These are phyloP conservation scores for Eutrema yunnanense DNA, from an alignment of 345 rosid genomes.

Conservation along the genomic window DNA sequence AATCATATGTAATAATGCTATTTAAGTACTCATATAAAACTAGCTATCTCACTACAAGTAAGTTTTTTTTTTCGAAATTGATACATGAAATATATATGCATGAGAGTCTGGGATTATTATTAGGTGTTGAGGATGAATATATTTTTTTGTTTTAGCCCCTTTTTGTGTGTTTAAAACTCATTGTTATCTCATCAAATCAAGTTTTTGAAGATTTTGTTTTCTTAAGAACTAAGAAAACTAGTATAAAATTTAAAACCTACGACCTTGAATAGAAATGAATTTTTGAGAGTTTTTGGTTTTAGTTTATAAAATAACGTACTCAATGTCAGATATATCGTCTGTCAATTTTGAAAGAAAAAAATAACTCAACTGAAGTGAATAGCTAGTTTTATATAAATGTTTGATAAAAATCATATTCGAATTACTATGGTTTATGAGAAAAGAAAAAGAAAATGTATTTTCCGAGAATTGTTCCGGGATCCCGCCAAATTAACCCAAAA, in stretches of 20 bases:
- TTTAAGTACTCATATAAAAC: not conserved
- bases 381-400: not conserved
- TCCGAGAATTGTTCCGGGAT: constrained; percentile 6
- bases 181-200: not conserved
- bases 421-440: not conserved
- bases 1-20: not conserved
- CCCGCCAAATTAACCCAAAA: constrained; percentile 16
- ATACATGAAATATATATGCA: not conserved
- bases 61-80: not conserved
- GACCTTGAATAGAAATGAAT: not conserved
- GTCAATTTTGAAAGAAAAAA: not conserved
- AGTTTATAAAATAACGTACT: not conserved
- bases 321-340: not conserved
- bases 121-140: not conserved
- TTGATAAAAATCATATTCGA: not conserved
- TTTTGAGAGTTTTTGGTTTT: not conserved
- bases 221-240: not conserved
- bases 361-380: not conserved
- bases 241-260: not conserved
- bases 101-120: not conserved
- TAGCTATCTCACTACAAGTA: not conserved
- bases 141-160: not conserved
- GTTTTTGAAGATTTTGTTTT: not conserved
- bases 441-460: not conserved
- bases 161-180: not conserved